Evolutionary conservation across 148 eudicot genomes (phyloP), one percentile per base, ranked within the genome.

Genomic region (Arctostaphylos glauca): DNA sequence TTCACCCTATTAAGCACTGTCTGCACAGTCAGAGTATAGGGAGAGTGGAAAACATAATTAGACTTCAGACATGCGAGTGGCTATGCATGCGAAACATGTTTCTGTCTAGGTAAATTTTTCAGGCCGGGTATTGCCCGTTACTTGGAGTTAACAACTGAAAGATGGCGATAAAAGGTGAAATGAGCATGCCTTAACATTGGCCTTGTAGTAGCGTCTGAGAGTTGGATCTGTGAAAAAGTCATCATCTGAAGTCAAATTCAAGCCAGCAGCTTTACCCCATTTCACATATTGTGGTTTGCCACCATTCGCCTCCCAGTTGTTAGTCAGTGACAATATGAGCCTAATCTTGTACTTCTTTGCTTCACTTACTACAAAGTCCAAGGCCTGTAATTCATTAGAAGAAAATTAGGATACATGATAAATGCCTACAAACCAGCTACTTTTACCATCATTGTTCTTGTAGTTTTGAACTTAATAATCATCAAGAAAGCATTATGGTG

Each of bases 281-380:
- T 94, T 89, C 4, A 93, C 95, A 84, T 96, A 96, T 85, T 96
- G 98, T 12, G 92, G 62, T 85, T 94, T 96, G 53, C 98, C 99
- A 41, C 99, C 99, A 79, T 91, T 93, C 15, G 87, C 95, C 49
- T 83, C 91, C 99, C 99, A 94, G 90, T 96, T 96, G 87, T 96
- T 93, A 12, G 90, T 92, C 82, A 94, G 85, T 3, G 95, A 89
- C 76, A 96, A 80, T 85, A 96, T 94, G 47, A 96, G 91, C 87
- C 99, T 90, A 60, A 96, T 89, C 83, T 92, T 93, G 81, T 87
- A 87, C 88, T 90, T 96, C 84, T 85, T 92, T 68, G 99, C 99
- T 85, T 96, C 98, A 84, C 92, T 92, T 53, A 94, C 90, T 5
- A 92, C 98, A 87, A 96, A 96, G 90, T 94, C 98, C 87, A 96